Evolutionary conservation across 352 stramenopile genomes (phyloP).

Genomic region (Globisporangium nodosum): DNA sequence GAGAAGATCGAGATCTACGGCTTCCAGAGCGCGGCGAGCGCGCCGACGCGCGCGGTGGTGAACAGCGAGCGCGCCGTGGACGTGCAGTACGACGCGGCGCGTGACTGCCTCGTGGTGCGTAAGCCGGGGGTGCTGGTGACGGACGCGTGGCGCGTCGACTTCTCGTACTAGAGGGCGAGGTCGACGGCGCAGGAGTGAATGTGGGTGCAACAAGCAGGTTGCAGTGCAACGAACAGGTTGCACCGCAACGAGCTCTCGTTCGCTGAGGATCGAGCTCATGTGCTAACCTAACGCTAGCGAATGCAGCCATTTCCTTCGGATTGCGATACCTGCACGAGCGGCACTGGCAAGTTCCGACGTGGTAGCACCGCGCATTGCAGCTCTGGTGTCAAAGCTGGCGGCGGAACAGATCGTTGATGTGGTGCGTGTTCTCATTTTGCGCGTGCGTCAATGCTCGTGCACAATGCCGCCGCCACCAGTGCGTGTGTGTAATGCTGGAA

Average conservation of each 20-base stretch:
- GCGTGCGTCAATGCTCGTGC: too few relatives aligned
- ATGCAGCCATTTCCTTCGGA: background rate
- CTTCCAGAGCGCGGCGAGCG: slow-evolving; percentile 29
- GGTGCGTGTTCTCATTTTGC: too few relatives aligned
- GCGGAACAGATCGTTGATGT: background rate
- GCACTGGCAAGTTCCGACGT: too few relatives aligned
- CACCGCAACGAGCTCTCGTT: too few relatives aligned
- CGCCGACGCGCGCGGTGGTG: slow-evolving; percentile 42
- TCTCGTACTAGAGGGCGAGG: slow-evolving; percentile 20
- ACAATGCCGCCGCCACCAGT: too few relatives aligned
- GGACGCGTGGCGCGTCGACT: slow-evolving; percentile 63
- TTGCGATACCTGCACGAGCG: background rate
- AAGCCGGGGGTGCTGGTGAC: slow-evolving; percentile 75
- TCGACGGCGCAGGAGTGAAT: background rate
- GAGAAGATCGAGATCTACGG: slow-evolving; percentile 86
- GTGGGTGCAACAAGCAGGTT: background rate
- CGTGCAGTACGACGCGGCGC: slow-evolving; percentile 59
- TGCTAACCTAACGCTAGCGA: background rate
- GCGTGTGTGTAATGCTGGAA: background rate
- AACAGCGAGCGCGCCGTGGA: slow-evolving; percentile 35
- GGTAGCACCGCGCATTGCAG: too few relatives aligned
- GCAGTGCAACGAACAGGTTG: too few relatives aligned
- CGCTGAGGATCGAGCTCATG: too few relatives aligned
- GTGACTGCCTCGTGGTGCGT: slow-evolving; percentile 72
- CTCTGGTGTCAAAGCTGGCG: too few relatives aligned